Evolutionary conservation across 305 asterid genomes (phyloP).

Genomic region (Fraxinus nigra): DNA sequence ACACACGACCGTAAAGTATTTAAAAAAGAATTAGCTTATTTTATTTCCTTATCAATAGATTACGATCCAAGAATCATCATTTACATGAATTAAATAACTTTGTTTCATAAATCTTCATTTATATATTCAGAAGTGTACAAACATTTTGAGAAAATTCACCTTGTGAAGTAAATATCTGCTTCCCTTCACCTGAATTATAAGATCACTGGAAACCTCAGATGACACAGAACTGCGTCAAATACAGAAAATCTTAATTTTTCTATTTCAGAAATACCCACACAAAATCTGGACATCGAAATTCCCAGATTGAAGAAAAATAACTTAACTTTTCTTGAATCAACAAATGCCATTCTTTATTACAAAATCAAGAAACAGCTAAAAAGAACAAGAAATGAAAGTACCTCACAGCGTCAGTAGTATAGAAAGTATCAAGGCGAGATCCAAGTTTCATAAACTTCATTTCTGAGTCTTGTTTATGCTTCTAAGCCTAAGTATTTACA

Average conservation of each 20-base stretch:
- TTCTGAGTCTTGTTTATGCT: neutral
- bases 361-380: neutral
- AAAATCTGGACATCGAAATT: neutral
- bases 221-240: slow-evolving; percentile 53
- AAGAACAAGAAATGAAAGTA: slow-evolving; percentile 9
- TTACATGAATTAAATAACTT: neutral
- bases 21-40: neutral
- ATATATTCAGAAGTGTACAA: neutral
- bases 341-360: neutral
- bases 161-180: slow-evolving; percentile 64
- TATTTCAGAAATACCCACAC: neutral
- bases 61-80: neutral
- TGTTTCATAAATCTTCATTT: neutral
- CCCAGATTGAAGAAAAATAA: neutral
- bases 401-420: slow-evolving; percentile 51
- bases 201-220: slow-evolving; percentile 70
- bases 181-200: slow-evolving; percentile 63
- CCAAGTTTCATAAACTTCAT: slow-evolving; percentile 80
- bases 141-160: slow-evolving; percentile 33
- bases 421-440: slow-evolving; percentile 61
- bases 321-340: neutral
- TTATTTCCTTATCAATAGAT: neutral
- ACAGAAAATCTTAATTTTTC: neutral
- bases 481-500: slow-evolving; percentile 22
- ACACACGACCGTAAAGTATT: neutral